Base-by-base conservation (phyloP, 305 asterid species). In the Caryopteris hybrid region DNA sequence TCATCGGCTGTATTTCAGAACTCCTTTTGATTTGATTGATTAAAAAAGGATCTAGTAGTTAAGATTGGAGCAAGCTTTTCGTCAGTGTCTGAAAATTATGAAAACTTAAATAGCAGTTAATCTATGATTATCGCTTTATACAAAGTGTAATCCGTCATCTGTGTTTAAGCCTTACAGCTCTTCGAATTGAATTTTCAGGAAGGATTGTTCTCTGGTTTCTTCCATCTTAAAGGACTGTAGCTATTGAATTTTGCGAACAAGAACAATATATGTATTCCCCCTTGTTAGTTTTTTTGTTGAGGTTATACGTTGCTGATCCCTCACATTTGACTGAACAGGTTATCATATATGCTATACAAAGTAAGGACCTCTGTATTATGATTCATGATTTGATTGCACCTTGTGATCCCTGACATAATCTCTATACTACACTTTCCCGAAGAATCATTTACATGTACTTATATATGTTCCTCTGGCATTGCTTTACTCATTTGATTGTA, bases 141-240 rank as follows among this genome's bases (percentile, higher is more conserved):
- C 29, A 38, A 56, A 34, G 55, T 60, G 47, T 53, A 27, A 17
- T 23, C 57, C 38, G 13, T 39, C 20, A 45, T 62, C 7, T 34
- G 52, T 67, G 38, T 25, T 20, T 8, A 17, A 45, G 9, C 29
- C 66, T 18, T 54, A 41, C 50, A 36, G 8, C 48, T 17, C 14
- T 61, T 47, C 58, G 46, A 52, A 59, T 52, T 70, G 72, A 69
- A 20, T 52, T 27, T 43, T 60, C 14, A 20, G 38, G 34, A 17
- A 17, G 53, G 41, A 23, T 65, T 41, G 18, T 60, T 22, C 64
- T 47, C 43, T 12, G 16, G 25, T 18, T 31, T 41, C 22, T 25
- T 2, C 69, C 55, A 14, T 47, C 62, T 57, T 46, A 73, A 29
- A 52, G 50, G 59, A 67, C 62, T 51, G 23, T 54, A 18, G 36